Conservation (phyloP, 441 rosid species). For the Adansonia rubrostipa region DNA sequence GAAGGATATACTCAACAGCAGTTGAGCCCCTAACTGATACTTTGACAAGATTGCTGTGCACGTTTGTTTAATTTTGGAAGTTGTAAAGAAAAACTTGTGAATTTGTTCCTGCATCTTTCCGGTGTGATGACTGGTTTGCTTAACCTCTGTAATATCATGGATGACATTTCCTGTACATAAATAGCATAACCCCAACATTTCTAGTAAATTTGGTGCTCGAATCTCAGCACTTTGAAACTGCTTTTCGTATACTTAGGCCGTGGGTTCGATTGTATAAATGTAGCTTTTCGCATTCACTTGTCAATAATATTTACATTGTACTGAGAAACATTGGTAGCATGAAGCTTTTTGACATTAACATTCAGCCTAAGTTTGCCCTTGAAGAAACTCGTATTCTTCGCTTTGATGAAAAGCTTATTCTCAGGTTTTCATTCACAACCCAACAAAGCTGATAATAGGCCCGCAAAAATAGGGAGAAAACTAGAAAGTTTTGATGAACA, state of each 20-base stretch:
- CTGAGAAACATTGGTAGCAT: too few relatives aligned
- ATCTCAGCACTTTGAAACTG: too few relatives aligned
- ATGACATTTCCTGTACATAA: background rate
- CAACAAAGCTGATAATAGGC: background rate
- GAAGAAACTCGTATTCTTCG: background rate
- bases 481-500: background rate
- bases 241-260: too few relatives aligned
- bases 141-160: constrained; percentile 24
- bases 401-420: background rate
- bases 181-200: constrained; percentile 29
- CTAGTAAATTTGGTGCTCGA: background rate
- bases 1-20: background rate
- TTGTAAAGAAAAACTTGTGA: constrained; percentile 26
- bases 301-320: background rate
- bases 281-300: constrained; percentile 17
- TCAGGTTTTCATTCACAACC: background rate
- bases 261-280: too few relatives aligned
- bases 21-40: constrained; percentile 21
- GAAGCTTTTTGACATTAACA: background rate
- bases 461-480: background rate
- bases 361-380: background rate
- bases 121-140: constrained; percentile 35
- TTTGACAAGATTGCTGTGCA: constrained; percentile 1
- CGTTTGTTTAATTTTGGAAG: constrained; percentile 12
- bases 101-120: constrained; percentile 33